Conservation (phyloP, 1,139 yeast genomes). For the Kazachstania sp. region DNA sequence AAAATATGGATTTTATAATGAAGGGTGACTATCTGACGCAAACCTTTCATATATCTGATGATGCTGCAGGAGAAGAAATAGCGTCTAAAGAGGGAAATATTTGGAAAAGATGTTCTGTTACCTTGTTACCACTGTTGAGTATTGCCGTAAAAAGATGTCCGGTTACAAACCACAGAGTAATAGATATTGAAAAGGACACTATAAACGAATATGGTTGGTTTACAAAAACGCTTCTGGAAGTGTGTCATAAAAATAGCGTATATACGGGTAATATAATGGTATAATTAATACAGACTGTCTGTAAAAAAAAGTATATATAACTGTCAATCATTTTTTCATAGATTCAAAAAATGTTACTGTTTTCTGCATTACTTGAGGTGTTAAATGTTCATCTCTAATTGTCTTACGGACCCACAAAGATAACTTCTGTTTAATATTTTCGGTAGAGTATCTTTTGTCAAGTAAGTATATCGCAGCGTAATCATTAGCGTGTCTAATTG, state of each 20-base stretch:
- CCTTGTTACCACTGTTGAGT: conserved; percentile 32
- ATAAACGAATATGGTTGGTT: conserved; percentile 31
- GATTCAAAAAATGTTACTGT: conserved; percentile 18
- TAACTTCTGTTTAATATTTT: conserved; percentile 50
- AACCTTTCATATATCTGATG: conserved; percentile 20
- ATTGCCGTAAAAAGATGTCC: conserved; percentile 32
- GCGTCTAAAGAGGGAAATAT: conserved; percentile 26
- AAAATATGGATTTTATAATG: conserved; percentile 7
- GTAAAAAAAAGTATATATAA: neutral
- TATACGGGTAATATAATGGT: conserved; percentile 23
- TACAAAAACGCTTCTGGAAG: conserved; percentile 24
- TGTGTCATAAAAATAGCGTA: conserved; percentile 21
- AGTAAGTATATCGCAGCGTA: conserved; percentile 67
- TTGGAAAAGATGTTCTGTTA: conserved; percentile 34
- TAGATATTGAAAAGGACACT: conserved; percentile 28
- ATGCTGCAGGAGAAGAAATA: conserved; percentile 14
- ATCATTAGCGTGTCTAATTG: conserved; percentile 77
- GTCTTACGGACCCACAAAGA: conserved; percentile 70
- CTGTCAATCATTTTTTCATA: conserved; percentile 1
- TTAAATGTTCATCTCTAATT: conserved; percentile 17
- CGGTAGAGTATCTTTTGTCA: conserved; percentile 51
- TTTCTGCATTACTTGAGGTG: conserved; percentile 14
- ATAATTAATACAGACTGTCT: neutral
- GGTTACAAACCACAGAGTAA: conserved; percentile 30
- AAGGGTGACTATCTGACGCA: conserved; percentile 30